These are phyloP conservation scores for Candida endomychidarum DNA, from an alignment of 805 yeast species.

Conservation along the genomic window DNA sequence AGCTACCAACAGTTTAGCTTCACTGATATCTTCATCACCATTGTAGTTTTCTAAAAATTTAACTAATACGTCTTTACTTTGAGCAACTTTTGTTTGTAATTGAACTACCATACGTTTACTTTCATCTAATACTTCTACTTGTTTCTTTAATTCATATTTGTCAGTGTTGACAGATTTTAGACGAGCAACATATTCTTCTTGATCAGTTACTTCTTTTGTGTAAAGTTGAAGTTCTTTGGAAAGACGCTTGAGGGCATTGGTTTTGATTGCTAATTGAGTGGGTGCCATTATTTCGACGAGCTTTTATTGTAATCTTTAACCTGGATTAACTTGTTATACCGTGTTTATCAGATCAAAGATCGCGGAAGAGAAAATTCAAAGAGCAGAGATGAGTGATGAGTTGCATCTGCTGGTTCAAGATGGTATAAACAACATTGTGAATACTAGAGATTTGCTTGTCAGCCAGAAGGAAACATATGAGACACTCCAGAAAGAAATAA, in stretches of 20 bases:
- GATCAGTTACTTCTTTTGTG: slow-evolving; percentile 56
- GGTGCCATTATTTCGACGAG: slow-evolving; percentile 60
- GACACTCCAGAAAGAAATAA: not conserved
- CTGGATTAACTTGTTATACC: not conserved
- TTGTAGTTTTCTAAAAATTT: slow-evolving; percentile 35
- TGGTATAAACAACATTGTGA: not conserved
- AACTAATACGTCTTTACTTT: slow-evolving; percentile 28
- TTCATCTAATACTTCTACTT: slow-evolving; percentile 37
- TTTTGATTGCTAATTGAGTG: slow-evolving; percentile 66
- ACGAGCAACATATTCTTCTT: slow-evolving; percentile 46
- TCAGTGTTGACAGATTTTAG: slow-evolving; percentile 51
- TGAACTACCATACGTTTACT: slow-evolving; percentile 38
- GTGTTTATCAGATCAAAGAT: slow-evolving; percentile 1
- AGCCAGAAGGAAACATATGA: not conserved
- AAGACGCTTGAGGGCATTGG: slow-evolving; percentile 65
- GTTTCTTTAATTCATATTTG: slow-evolving; percentile 62
- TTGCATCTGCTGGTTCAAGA: slow-evolving; percentile 2
- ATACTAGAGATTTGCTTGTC: not conserved
- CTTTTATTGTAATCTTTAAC: not conserved
- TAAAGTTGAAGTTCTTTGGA: slow-evolving; percentile 66
- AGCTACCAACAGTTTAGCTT: slow-evolving; percentile 19
- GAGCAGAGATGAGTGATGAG: slow-evolving; percentile 5
- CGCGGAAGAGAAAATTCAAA: not conserved
- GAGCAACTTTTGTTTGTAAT: slow-evolving; percentile 21
- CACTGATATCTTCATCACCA: slow-evolving; percentile 35